These are phyloP conservation scores for Pterothamnion heteromorphum DNA, from an alignment of 31 red algal genomes.

Conservation along the genomic window DNA sequence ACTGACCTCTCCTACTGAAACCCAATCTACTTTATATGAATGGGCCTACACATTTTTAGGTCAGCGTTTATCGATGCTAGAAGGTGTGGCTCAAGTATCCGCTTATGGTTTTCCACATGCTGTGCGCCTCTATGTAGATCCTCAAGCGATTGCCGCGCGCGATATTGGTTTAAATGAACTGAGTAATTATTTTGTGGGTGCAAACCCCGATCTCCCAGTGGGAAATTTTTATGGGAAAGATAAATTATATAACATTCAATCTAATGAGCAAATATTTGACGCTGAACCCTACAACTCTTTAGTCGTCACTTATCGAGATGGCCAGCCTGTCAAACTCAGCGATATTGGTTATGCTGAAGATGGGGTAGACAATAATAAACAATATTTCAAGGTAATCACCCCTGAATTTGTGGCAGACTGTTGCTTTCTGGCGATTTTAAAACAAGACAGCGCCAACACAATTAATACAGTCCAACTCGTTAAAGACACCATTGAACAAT, in stretches of 20 bases:
- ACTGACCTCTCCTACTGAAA: too few species aligned
- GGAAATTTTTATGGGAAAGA: too few species aligned
- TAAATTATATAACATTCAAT: background rate
- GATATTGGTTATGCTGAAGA: background rate
- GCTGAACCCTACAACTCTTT: background rate
- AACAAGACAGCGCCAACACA: background rate
- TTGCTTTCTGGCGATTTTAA: background rate
- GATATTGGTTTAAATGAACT: too few species aligned
- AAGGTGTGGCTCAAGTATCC: too few species aligned
- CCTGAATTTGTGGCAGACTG: background rate
- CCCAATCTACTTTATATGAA: too few species aligned
- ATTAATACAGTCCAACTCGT: background rate
- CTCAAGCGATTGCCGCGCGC: too few species aligned
- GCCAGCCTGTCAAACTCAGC: background rate
- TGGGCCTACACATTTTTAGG: too few species aligned
- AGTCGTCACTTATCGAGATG: background rate
- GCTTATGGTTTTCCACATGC: too few species aligned
- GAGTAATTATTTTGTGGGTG: too few species aligned
- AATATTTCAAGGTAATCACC: background rate
- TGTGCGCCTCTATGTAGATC: too few species aligned
- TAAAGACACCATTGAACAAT: background rate
- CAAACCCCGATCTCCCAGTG: too few species aligned
- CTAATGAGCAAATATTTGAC: background rate
- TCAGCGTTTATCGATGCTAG: too few species aligned
- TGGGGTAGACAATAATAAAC: background rate